A percentile compares a stretch with the other conserved stretches of the same genome.
Conservation (phyloP, 2,329 filamentous ascomycete species). For the Zymoseptoria passerinii region DNA sequence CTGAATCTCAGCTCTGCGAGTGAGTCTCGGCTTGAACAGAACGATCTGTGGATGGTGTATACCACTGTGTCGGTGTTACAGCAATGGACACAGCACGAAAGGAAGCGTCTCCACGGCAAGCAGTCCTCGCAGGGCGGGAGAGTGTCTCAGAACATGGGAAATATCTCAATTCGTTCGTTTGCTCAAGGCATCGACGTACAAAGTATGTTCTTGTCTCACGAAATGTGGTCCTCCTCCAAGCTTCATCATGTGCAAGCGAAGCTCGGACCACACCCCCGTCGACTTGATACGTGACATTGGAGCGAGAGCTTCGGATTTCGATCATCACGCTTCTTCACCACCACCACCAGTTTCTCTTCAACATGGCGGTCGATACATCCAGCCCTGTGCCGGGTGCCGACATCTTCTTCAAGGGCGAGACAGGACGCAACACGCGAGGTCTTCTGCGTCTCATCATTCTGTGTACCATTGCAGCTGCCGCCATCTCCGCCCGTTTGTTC, state of each 20-base stretch:
- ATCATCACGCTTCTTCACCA: background rate
- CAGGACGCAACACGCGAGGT: slow-evolving; percentile 71
- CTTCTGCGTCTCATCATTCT: slow-evolving; percentile 86
- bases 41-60: background rate
- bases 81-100: background rate
- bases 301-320: background rate
- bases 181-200: too few species aligned
- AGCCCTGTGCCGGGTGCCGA: slow-evolving; percentile 15
- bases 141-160: too few species aligned
- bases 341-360: background rate
- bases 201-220: background rate
- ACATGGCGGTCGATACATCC: slow-evolving; percentile 16
- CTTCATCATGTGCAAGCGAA: background rate
- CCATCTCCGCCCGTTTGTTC: slow-evolving; percentile 89
- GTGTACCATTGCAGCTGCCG: slow-evolving; percentile 79
- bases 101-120: background rate
- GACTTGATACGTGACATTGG: background rate
- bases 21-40: background rate
- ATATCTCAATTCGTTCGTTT: too few species aligned
- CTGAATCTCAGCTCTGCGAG: background rate
- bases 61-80: background rate
- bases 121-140: too few species aligned
- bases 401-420: slow-evolving; percentile 65
- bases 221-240: background rate
- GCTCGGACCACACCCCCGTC: background rate